phyloP scores from a whole-genome alignment of 2,329 filamentous ascomycete species.

The Aspergillus flavus region DNA sequence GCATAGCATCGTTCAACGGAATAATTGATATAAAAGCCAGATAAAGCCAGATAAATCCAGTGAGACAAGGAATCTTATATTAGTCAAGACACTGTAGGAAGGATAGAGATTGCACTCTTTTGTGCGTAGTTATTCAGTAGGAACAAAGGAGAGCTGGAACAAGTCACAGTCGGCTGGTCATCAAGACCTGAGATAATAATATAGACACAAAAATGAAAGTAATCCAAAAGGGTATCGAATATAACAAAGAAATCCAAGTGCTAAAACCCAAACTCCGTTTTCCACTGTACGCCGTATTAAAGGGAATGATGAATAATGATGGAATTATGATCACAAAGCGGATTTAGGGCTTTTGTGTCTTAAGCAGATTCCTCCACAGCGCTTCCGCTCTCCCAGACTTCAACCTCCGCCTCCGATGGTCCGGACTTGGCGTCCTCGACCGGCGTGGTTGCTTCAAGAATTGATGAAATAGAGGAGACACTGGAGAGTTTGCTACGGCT shows the following conservation, averaged over 20 bases:
- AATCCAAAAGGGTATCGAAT: constrained; percentile 5
- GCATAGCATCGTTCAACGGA: neutral
- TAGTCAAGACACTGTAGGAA: neutral
- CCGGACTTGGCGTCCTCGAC: constrained; percentile 52
- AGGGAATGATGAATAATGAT: neutral
- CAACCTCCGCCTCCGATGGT: constrained; percentile 58
- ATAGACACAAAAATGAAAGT: neutral
- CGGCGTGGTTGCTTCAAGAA: constrained; percentile 25
- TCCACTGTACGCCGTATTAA: neutral
- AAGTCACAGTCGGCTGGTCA: neutral
- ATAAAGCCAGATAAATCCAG: neutral
- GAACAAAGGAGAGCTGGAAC: neutral
- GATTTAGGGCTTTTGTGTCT: neutral
- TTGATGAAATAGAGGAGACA: constrained; percentile 30
- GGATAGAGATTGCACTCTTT: neutral
- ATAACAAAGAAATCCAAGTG: neutral
- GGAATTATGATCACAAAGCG: neutral
- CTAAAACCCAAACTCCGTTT: neutral
- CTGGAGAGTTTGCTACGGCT: constrained; percentile 25
- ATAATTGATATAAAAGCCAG: neutral
- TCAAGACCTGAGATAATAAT: neutral
- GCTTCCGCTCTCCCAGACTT: constrained; percentile 72
- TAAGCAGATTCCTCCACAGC: constrained; percentile 55
- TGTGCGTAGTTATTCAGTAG: neutral
- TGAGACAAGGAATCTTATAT: neutral